Base-by-base conservation (phyloP, 805 yeast species). In the Candida corydali region DNA sequence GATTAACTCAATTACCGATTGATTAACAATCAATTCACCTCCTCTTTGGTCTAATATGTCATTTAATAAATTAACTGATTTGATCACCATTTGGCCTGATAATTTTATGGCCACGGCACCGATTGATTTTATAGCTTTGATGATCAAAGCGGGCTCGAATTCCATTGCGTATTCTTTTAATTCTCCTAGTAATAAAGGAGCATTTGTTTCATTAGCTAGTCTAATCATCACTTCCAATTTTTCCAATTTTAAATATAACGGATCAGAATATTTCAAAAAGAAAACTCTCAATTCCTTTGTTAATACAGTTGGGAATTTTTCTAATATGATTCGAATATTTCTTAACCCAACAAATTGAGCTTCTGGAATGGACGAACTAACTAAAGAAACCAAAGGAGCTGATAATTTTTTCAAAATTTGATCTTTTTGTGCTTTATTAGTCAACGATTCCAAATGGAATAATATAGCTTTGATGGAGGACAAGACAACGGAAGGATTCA, bases 331-430 rank as follows among this genome's bases (percentile, higher is more conserved):
- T 57, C 96, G 75, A 42, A 93, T 88, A 59, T 93, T 93, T 56
- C 88, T 83, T 51, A 91, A 69, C 1, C 96, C 93, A 31, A 91
- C 96, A 51, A 83, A 91, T 61, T 93, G 98, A 32, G 94, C 86
- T 59, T 93, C 98, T 1, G 96, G 95, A 22, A 67, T 62, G 8
- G 95, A 85, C 6, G 88, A 80, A 7, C 91, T 82, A 42, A 89
- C 80, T 43, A 91, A 63, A 0, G 97, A 86, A 8, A 89, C 95
- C 51, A 89, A 65, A 1, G 96, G 96, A 8, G 95, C 82, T 19
- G 87, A 70, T 43, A 89, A 63, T 52, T 91, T 86, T 45, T 78
- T 80, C 61, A 84, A 63, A 5, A 82, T 65, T 2, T 53, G 46
- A 3, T 61, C 57, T 38, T 63, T 64, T 31, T 63, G 64, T 11